Percentiles rank a stretch among this genome's conserved stretches.
Evolutionary conservation across 2,329 filamentous ascomycete species (phyloP).

Genomic region (Salinomyces thailandicus): DNA sequence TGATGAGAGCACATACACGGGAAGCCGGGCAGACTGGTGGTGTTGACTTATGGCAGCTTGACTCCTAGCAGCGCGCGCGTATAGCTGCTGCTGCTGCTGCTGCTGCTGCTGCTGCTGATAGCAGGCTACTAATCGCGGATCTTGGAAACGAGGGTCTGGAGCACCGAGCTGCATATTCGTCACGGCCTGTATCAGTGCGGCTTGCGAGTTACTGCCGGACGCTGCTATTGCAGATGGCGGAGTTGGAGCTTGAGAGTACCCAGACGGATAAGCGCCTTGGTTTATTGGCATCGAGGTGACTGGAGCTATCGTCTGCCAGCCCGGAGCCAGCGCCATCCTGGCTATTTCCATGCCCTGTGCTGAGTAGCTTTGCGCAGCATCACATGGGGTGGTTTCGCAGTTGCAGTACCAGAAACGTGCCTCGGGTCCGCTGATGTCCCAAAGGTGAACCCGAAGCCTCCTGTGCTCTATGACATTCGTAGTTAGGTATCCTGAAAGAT

Average conservation of each 20-base stretch:
- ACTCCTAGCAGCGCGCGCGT: neutral
- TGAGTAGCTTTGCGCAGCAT: conserved; percentile 6
- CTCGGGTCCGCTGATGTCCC: conserved; percentile 15
- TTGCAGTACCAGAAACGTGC: conserved; percentile 16
- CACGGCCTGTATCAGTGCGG: conserved; percentile 3
- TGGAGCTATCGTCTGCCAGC: conserved; percentile 9
- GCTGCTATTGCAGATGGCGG: neutral
- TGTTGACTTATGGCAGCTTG: conserved; percentile 2
- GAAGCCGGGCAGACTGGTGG: neutral
- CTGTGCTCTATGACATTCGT: conserved; percentile 13
- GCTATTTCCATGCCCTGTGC: neutral
- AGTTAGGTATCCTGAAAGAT: conserved; percentile 18
- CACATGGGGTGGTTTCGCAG: conserved; percentile 8
- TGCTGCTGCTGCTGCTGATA: conserved; percentile 5
- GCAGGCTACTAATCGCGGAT: conserved; percentile 3
- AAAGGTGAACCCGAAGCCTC: conserved; percentile 18
- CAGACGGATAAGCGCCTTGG: conserved; percentile 2
- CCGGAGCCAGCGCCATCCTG: conserved; percentile 9
- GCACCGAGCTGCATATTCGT: conserved; percentile 2
- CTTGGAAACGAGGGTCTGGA: conserved; percentile 4
- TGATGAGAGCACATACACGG: conserved; percentile 1
- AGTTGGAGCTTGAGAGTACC: conserved; percentile 1
- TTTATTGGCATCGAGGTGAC: neutral
- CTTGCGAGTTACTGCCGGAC: neutral
- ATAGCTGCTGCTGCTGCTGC: conserved; percentile 1